These are phyloP conservation scores for Effrenium voratum DNA, from an alignment of 73 alveolate genomes.

Conservation along the genomic window DNA sequence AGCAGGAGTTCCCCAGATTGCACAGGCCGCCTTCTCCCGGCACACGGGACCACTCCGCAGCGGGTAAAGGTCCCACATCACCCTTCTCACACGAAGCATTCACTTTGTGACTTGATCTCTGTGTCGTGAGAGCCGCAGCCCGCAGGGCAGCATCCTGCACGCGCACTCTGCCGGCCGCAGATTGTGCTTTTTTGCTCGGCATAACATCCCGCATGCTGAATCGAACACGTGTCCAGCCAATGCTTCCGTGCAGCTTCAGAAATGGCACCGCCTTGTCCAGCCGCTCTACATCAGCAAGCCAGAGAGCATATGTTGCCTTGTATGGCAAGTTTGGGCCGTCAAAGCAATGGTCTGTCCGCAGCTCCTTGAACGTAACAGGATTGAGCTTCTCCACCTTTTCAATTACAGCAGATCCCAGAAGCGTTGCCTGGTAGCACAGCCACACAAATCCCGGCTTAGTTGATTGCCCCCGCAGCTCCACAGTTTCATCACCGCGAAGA, in stretches of 20 bases:
- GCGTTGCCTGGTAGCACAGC: neutral
- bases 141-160: no score
- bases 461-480: neutral
- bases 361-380: neutral
- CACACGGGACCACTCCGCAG: no score
- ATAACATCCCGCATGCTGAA: no score
- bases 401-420: neutral
- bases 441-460: neutral
- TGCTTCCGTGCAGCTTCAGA: neutral
- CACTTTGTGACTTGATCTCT: no score
- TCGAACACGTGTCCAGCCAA: neutral
- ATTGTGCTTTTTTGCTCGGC: no score
- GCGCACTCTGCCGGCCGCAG: no score
- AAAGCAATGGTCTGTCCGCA: neutral
- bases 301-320: neutral
- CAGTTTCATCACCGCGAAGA: neutral
- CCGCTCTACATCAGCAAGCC: neutral
- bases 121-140: no score
- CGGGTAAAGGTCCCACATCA: no score
- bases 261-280: neutral
- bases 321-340: neutral
- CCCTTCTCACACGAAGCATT: no score
- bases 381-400: neutral
- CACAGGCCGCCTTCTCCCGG: neutral
- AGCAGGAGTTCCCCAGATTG: neutral